Conservation (phyloP, 306 rosid species). For the Citrullus mucosospermus region DNA sequence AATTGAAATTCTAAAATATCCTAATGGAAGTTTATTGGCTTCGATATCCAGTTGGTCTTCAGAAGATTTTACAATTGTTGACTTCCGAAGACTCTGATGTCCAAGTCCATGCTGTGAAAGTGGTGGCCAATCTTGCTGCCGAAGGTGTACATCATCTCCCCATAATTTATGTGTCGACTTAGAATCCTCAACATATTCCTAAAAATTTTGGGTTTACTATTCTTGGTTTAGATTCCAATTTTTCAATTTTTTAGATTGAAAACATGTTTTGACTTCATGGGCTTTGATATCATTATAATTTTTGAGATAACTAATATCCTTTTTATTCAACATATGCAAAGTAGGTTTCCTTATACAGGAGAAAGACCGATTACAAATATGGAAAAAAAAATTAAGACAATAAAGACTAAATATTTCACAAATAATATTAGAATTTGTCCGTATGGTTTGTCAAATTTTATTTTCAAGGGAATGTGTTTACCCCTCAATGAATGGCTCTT, state of each 20-base stretch:
- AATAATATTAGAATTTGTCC: neutral
- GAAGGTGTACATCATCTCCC: conserved; percentile 34
- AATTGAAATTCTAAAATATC: conserved; percentile 3
- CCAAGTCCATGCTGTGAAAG: conserved; percentile 63
- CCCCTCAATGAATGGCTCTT: neutral
- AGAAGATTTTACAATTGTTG: conserved; percentile 45
- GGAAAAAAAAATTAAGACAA: no score
- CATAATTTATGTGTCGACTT: neutral
- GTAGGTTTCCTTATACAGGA: no score
- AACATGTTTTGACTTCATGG: no score
- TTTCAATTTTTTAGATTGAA: no score
- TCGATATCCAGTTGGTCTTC: conserved; percentile 44
- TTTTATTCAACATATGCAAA: no score
- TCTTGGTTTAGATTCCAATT: no score
- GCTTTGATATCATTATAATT: no score
- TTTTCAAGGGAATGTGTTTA: neutral
- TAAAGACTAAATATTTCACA: no score
- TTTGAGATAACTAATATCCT: no score
- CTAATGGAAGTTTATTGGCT: conserved; percentile 10
- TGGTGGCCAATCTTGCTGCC: conserved; percentile 77
- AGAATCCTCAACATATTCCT: no score
- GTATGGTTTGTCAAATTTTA: neutral
- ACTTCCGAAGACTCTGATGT: conserved; percentile 39
- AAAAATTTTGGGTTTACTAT: no score
- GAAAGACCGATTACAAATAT: no score